A percentile compares a stretch with the other conserved stretches of the same genome.
These are phyloP conservation scores for Mrakia blollopis DNA, from an alignment of 768 basidiomycete genomes.

Conservation along the genomic window DNA sequence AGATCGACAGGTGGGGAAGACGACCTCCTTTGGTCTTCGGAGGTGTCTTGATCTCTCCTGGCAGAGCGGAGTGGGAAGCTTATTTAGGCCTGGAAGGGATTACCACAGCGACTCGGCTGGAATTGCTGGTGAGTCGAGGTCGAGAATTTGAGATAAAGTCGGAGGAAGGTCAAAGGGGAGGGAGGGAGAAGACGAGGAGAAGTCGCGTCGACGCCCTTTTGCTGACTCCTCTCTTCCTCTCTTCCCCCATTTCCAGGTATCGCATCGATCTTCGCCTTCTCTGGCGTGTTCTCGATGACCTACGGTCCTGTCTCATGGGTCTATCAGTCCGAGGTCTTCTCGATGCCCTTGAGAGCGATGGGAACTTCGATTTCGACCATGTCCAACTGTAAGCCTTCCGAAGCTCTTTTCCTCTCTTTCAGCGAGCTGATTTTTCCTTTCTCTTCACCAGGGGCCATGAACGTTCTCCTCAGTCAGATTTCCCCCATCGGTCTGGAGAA, in stretches of 20 bases:
- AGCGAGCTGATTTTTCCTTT: too few species aligned
- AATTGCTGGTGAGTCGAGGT: neutral
- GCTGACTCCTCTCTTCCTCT: neutral
- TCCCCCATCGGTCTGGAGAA: constrained; percentile 19
- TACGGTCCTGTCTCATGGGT: constrained; percentile 19
- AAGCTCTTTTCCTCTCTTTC: too few species aligned
- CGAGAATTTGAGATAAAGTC: too few species aligned
- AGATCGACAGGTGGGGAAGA: neutral
- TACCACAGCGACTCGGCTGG: neutral
- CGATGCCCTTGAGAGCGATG: neutral
- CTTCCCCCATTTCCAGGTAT: too few species aligned
- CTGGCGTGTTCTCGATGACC: neutral
- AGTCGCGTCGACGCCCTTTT: neutral
- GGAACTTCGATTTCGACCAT: neutral
- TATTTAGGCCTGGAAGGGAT: neutral
- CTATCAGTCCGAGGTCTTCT: constrained; percentile 7
- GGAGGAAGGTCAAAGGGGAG: too few species aligned
- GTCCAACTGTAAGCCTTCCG: neutral
- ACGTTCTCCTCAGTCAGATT: constrained; percentile 8
- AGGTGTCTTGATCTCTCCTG: neutral
- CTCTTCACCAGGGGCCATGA: neutral
- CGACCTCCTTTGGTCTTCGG: neutral
- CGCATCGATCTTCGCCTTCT: neutral
- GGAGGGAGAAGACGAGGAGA: too few species aligned
- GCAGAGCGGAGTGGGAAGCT: neutral